A percentile compares a stretch with the other conserved stretches of the same genome.
Evolutionary conservation across 2,329 filamentous ascomycete genomes (phyloP).

Genomic region (Neofusicoccum laricinum): DNA sequence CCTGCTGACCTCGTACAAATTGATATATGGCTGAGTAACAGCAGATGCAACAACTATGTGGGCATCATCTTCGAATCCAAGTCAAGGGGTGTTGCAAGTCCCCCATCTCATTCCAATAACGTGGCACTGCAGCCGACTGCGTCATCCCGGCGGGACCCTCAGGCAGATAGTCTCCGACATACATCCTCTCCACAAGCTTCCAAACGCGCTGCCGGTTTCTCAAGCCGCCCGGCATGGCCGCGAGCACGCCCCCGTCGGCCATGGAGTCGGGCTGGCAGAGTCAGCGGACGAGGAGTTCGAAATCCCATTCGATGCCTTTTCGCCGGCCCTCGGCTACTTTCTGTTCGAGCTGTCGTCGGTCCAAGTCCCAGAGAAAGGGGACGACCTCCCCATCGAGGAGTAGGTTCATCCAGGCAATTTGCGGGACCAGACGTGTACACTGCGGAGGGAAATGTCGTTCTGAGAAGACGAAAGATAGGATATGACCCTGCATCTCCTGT

Average conservation of each 20-base stretch:
- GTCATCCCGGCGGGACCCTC: neutral
- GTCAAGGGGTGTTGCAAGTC: neutral
- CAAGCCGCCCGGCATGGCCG: neutral
- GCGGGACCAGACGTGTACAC: neutral
- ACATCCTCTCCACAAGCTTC: neutral
- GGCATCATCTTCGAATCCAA: neutral
- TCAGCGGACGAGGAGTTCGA: conserved; percentile 38
- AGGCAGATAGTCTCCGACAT: neutral
- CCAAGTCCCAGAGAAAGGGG: neutral
- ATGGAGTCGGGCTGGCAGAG: neutral
- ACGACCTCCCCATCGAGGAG: neutral
- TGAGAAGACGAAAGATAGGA: neutral
- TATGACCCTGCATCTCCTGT: neutral
- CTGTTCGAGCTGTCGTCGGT: neutral
- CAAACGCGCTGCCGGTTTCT: neutral
- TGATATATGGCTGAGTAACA: too few relatives aligned
- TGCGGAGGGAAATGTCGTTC: neutral
- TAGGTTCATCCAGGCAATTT: neutral
- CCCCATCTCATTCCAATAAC: neutral
- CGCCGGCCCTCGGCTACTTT: neutral
- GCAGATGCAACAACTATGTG: neutral
- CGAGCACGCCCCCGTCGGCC: neutral
- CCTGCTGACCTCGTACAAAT: too few relatives aligned
- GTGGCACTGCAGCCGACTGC: neutral
- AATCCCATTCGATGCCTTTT: conserved; percentile 51